Percentiles rank a stretch among this genome's conserved stretches.
These are phyloP conservation scores for Diatrype stigma DNA, from an alignment of 2,329 filamentous ascomycete species.

Conservation along the genomic window DNA sequence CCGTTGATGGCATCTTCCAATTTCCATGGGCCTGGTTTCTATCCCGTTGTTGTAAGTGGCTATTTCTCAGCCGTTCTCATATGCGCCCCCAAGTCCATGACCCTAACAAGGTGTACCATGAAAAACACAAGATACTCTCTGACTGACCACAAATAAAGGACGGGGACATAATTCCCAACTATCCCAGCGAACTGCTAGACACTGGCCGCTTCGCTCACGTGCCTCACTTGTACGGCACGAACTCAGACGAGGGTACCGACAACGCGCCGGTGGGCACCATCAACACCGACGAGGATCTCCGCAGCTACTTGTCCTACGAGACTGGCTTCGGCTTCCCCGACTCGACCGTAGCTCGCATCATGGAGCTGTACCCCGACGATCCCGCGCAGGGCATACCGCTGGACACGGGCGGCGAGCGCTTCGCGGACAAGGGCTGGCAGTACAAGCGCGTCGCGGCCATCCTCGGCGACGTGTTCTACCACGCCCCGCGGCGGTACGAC, in stretches of 20 bases:
- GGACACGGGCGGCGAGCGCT: slow-evolving; percentile 30
- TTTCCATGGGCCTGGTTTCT: slow-evolving; percentile 20
- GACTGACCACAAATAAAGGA: slow-evolving; percentile 41
- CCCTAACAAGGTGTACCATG: no score
- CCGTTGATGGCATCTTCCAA: slow-evolving; percentile 35
- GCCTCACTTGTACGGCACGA: slow-evolving; percentile 59
- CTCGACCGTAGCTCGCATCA: slow-evolving; percentile 30
- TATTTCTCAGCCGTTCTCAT: no score
- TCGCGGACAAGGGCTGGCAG: slow-evolving; percentile 31
- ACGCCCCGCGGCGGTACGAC: slow-evolving; percentile 50
- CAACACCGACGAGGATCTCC: slow-evolving; percentile 21
- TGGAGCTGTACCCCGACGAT: slow-evolving; percentile 46
- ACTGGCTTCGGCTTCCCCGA: slow-evolving; percentile 19
- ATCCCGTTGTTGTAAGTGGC: slow-evolving; percentile 25
- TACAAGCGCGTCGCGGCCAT: slow-evolving; percentile 53
- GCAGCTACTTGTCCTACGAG: slow-evolving; percentile 12
- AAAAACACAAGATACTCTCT: no score
- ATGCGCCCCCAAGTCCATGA: no score
- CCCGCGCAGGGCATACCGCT: slow-evolving; percentile 45
- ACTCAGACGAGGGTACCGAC: slow-evolving; percentile 58
- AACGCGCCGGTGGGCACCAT: slow-evolving; percentile 20
- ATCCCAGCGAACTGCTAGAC: slow-evolving; percentile 49
- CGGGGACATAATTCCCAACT: slow-evolving; percentile 50
- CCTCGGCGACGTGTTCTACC: slow-evolving; percentile 50
- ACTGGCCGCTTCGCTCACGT: slow-evolving; percentile 59